Percentiles rank a stretch among this genome's conserved stretches.
Conservation (phyloP, 345 rosid species). For the Aquilaria yunnanensis region DNA sequence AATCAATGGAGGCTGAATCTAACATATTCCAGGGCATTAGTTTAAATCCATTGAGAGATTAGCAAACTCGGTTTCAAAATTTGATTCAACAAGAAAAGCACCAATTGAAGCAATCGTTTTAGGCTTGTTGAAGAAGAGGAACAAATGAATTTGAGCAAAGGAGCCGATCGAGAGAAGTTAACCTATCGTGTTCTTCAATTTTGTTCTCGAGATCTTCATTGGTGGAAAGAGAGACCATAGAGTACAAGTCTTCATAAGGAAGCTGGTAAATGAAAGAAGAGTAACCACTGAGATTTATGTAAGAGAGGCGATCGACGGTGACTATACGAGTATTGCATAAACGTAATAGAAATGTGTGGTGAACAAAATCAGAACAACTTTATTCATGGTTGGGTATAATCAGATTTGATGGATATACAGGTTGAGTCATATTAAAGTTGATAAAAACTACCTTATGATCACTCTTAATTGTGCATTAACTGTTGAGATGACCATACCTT, state of each 20-base stretch:
- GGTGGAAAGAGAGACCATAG: slow-evolving; percentile 61
- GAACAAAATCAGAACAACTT: too few species aligned
- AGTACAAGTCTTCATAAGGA: slow-evolving; percentile 81
- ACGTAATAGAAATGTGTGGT: slow-evolving; percentile 57
- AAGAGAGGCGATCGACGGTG: slow-evolving; percentile 62
- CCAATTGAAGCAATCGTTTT: slow-evolving; percentile 78
- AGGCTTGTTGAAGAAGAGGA: slow-evolving; percentile 60
- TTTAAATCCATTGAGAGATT: slow-evolving; percentile 63
- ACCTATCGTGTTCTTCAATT: slow-evolving; percentile 74
- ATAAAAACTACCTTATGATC: too few species aligned
- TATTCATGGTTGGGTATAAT: too few species aligned
- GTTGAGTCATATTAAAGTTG: too few species aligned
- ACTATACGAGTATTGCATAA: slow-evolving; percentile 63
- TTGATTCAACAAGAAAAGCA: slow-evolving; percentile 50
- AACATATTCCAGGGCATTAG: slow-evolving; percentile 61
- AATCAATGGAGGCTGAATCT: slow-evolving; percentile 49
- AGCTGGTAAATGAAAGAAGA: slow-evolving; percentile 78
- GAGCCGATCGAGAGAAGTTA: slow-evolving; percentile 12
- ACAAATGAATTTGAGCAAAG: slow-evolving; percentile 53
- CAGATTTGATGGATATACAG: too few species aligned
- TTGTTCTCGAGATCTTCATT: slow-evolving; percentile 87
- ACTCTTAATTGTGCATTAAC: too few species aligned
- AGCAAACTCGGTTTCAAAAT: slow-evolving; percentile 77
- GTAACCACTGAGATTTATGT: slow-evolving; percentile 52
- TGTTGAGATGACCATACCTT: too few species aligned